Percentiles rank a stretch among this genome's conserved stretches.
Evolutionary conservation across 2,329 filamentous ascomycete species (phyloP).

Genomic region (Xenosphaeropsis pyriputrescens): DNA sequence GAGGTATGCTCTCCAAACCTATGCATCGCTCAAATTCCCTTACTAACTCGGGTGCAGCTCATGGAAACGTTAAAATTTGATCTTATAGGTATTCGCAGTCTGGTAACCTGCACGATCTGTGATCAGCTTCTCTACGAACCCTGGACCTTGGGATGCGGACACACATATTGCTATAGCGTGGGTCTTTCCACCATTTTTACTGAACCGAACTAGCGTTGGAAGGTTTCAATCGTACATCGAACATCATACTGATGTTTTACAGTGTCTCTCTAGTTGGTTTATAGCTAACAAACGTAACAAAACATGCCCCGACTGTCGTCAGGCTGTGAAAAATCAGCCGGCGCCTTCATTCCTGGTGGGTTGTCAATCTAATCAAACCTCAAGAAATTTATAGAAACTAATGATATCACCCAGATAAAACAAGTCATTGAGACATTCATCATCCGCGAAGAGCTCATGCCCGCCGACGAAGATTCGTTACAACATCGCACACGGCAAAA

Average conservation of each 20-base stretch:
- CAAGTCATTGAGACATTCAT: conserved; percentile 50
- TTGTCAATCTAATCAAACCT: conserved; percentile 1
- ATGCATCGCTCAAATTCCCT: not conserved
- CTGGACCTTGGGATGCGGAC: conserved; percentile 52
- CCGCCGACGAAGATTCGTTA: conserved; percentile 45
- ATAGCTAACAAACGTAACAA: conserved; percentile 33
- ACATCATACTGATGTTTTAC: conserved; percentile 6
- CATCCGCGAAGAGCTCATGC: conserved; percentile 41
- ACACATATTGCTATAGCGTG: conserved; percentile 58
- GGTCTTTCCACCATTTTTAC: conserved; percentile 8
- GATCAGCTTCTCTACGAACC: conserved; percentile 55
- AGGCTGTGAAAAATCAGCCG: conserved; percentile 39
- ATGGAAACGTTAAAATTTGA: conserved; percentile 23
- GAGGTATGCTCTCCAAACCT: not conserved
- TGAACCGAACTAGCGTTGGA: not conserved
- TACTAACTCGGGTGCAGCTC: conserved; percentile 8
- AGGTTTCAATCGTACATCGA: no score
- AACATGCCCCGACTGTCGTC: conserved; percentile 55
- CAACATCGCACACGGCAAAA: conserved; percentile 41
- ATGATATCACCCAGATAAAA: conserved; percentile 32
- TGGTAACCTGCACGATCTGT: conserved; percentile 55
- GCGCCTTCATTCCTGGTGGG: conserved; percentile 49
- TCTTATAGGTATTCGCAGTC: conserved; percentile 42
- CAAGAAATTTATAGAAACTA: not conserved
- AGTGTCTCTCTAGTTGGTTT: conserved; percentile 22